Evolutionary conservation across 257 asterid genomes (phyloP).

Genomic region (Solanum pinnatisectum): DNA sequence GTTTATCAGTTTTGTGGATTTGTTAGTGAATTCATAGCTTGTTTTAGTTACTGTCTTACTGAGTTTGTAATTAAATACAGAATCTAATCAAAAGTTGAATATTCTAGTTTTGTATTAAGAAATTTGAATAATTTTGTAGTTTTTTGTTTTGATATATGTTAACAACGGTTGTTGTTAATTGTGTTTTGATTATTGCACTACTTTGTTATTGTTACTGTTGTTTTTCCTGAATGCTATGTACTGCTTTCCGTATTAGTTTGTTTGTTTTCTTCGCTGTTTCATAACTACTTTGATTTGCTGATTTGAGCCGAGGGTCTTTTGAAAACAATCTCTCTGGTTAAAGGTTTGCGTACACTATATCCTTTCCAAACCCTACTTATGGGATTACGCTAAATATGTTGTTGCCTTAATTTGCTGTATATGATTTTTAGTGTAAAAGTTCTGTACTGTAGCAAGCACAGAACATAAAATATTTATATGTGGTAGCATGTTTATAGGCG

Average conservation of each 20-base stretch:
- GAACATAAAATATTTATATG: too few species aligned
- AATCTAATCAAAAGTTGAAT: background rate
- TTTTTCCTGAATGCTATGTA: too few species aligned
- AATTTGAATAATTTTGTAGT: too few species aligned
- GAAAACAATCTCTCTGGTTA: too few species aligned
- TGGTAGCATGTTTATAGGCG: background rate
- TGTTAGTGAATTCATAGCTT: background rate
- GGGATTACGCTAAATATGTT: background rate
- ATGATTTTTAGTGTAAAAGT: background rate
- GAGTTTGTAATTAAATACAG: background rate
- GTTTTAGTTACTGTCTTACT: background rate
- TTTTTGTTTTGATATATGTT: background rate
- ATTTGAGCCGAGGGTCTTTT: background rate
- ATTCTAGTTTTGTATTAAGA: background rate
- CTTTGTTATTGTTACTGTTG: too few species aligned
- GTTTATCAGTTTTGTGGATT: background rate
- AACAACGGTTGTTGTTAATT: too few species aligned
- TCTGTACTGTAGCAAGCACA: background rate
- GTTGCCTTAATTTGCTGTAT: background rate
- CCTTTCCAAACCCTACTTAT: background rate
- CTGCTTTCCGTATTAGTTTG: background rate
- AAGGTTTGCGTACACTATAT: too few species aligned
- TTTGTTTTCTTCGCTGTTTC: background rate
- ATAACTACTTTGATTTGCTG: background rate
- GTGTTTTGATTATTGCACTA: too few species aligned